Percentiles rank a stretch among this genome's conserved stretches.
phyloP scores from a whole-genome alignment of 139 green algal genomes.

The Nannochloris sp. region DNA sequence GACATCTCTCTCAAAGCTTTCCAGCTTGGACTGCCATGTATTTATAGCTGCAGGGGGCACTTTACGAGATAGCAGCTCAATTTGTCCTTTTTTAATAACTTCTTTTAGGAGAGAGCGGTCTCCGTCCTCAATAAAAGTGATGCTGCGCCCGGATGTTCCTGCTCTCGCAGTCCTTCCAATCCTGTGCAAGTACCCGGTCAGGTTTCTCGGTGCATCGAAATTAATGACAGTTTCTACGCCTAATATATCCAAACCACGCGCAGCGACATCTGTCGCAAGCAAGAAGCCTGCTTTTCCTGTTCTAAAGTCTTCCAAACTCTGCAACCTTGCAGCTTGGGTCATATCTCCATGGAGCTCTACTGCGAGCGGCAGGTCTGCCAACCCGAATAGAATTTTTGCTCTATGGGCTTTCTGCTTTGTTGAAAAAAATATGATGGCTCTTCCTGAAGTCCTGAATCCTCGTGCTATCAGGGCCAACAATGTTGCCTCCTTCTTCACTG shows the following conservation, averaged over 20 bases:
- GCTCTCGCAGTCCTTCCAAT: slow-evolving; percentile 88
- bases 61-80: slow-evolving; percentile 56
- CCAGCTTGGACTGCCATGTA: slow-evolving; percentile 53
- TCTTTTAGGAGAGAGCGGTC: slow-evolving; percentile 81
- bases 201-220: slow-evolving; percentile 44
- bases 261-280: slow-evolving; percentile 83
- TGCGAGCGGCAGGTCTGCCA: slow-evolving; percentile 63
- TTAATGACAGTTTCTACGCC: slow-evolving; percentile 76
- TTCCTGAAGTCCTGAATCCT: slow-evolving; percentile 45
- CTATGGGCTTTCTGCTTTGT: slow-evolving; percentile 87
- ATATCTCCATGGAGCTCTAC: slow-evolving; percentile 95
- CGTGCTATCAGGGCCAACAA: slow-evolving; percentile 74
- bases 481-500: slow-evolving; percentile 71
- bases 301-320: slow-evolving; percentile 75
- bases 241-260: slow-evolving; percentile 90
- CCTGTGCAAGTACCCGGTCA: slow-evolving; percentile 76
- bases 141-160: slow-evolving; percentile 60
- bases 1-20: slow-evolving; percentile 36
- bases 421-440: slow-evolving; percentile 83
- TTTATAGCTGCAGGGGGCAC: slow-evolving; percentile 46
- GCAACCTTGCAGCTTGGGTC: slow-evolving; percentile 78
- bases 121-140: slow-evolving; percentile 79
- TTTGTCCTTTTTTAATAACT: slow-evolving; percentile 56
- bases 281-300: slow-evolving; percentile 59
- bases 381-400: slow-evolving; percentile 90